Evolutionary conservation across 1,139 yeast species (phyloP).

Genomic region (Yamadazyma spencermartinsiae): DNA sequence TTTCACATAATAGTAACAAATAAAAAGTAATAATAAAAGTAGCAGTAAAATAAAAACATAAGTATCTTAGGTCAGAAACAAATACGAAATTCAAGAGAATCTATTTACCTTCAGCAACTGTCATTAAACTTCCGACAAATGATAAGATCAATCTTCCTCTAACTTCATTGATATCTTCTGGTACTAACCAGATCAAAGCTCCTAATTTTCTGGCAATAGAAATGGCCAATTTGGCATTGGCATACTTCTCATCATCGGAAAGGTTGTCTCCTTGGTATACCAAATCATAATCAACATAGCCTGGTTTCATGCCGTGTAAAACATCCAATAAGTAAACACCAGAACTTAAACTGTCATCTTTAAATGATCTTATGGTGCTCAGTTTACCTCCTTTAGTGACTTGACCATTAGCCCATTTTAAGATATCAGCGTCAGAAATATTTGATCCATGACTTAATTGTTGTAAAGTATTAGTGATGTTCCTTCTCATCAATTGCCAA

Average conservation of each 20-base stretch:
- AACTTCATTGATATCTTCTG: constrained; percentile 98
- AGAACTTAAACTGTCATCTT: constrained; percentile 71
- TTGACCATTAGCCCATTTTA: constrained; percentile 90
- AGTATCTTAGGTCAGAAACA: not conserved
- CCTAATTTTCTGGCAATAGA: constrained; percentile 98
- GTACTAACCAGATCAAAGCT: constrained; percentile 96
- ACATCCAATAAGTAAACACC: constrained; percentile 88
- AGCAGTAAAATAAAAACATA: not conserved
- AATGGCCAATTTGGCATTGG: constrained; percentile 94
- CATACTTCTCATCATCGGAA: constrained; percentile 78
- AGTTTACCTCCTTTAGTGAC: constrained; percentile 81
- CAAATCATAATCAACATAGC: constrained; percentile 93
- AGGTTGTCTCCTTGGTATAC: constrained; percentile 70
- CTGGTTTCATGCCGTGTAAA: constrained; percentile 91
- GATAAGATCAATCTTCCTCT: constrained; percentile 91
- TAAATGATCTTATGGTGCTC: constrained; percentile 73
- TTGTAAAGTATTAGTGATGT: constrained; percentile 80
- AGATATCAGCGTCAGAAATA: constrained; percentile 78
- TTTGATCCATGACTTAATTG: constrained; percentile 61
- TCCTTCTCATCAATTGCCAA: constrained; percentile 98
- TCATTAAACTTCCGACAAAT: constrained; percentile 93
- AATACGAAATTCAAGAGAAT: not conserved
- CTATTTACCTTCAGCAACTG: constrained; percentile 26
- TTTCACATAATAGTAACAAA: not conserved
- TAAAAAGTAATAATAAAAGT: not conserved